Base-by-base conservation (phyloP, 768 basidiomycete species). In the Naganishia randhawae region DNA sequence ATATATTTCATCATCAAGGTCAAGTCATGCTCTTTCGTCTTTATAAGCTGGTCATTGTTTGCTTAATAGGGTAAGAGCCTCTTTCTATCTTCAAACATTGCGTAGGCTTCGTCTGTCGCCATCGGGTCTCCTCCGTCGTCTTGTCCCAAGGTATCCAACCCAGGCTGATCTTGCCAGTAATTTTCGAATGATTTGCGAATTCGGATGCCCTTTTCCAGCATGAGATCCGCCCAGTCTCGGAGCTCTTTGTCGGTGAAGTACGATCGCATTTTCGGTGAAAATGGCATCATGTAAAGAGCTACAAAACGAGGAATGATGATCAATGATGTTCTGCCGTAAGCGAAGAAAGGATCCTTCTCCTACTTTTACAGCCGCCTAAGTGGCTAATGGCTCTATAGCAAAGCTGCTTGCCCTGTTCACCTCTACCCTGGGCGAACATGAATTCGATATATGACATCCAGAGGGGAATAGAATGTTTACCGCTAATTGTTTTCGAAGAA, bases 381-480 rank as follows among this genome's bases (percentile, higher is more conserved):
- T 77, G 73, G 1, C 75, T 71, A 3, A 81, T 68, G 0, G 81
- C 81, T 37, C 79, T 73, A 61, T 79, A 81, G 37, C 81, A 76
- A 17, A 81, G 72, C 13, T 71, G 69, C 53, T 82, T 82, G 2
- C 79, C 81, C 0, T 71, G 67, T 3, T 68, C 41, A 0, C 63
- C 39, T 22, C 75, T 71, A 6, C 74, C 73, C 68, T 79, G 77
- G 5, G 74, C 66, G 25, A 73, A 61, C 68, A 81, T 81, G 54
- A 81, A 81, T 16, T 82, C 80, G 73, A 82, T 81, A 61, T 80
- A 81, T 8, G 81, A 71, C 32, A 69, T 72, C 80, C 81, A 82
- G 0, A 82, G 41, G 0, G 75, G 69, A 1, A 79, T 67, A 0
- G 74, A 80, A 1, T 74, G 71, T 33, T 70, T 70, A 0, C 79